These are phyloP conservation scores for Diaporthe sp. DNA, from an alignment of 2,329 filamentous ascomycete genomes.

Conservation along the genomic window DNA sequence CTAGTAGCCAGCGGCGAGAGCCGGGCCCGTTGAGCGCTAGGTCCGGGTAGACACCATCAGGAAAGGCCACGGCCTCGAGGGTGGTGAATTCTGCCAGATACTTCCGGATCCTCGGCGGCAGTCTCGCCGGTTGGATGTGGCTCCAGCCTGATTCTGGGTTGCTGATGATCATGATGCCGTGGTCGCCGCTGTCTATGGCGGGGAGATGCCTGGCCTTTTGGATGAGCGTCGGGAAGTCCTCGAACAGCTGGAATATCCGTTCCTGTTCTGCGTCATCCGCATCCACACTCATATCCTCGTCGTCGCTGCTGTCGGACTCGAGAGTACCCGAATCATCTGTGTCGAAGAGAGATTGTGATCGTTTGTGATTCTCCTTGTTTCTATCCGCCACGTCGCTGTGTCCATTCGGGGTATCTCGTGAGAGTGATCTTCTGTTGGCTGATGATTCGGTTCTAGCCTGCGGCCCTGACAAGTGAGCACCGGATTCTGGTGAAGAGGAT, in stretches of 20 bases:
- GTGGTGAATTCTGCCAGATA: slow-evolving; percentile 30
- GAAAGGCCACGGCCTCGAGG: not conserved
- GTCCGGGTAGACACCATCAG: not conserved
- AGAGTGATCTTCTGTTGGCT: not conserved
- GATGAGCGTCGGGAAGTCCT: slow-evolving; percentile 35
- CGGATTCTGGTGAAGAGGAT: not conserved
- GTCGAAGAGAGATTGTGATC: not conserved
- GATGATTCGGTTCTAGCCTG: not conserved
- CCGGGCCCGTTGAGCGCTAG: not conserved
- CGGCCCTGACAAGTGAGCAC: not conserved
- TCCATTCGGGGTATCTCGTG: not conserved
- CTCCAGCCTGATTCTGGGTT: slow-evolving; percentile 15
- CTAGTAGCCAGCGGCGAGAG: slow-evolving; percentile 35
- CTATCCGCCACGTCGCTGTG: not conserved
- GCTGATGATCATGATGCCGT: slow-evolving; percentile 17
- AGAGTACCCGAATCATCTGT: not conserved
- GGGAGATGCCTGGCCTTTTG: not conserved
- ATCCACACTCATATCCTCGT: not conserved
- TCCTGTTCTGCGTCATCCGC: not conserved
- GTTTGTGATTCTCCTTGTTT: not conserved
- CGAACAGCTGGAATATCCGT: slow-evolving; percentile 1
- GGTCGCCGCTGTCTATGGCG: not conserved
- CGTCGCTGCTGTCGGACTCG: slow-evolving; percentile 28
- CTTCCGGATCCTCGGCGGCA: slow-evolving; percentile 23
- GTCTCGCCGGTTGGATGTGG: not conserved